Conservation (phyloP, 2,329 filamentous ascomycete species). For the Dactylellina parvicollis region DNA sequence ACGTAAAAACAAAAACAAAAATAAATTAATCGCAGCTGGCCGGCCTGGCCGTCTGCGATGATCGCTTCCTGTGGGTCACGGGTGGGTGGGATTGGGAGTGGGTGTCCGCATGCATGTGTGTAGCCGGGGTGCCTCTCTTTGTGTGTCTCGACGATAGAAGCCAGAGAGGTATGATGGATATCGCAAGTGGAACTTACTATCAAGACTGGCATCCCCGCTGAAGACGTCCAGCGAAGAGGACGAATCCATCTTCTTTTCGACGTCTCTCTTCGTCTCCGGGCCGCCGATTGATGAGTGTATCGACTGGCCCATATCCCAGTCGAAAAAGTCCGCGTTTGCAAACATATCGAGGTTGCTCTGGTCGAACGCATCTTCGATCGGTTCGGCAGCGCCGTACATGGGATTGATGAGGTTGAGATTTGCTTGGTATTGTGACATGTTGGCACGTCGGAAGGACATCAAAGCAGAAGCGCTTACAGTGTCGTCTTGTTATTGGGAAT, state of each 20-base stretch:
- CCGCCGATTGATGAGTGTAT: slow-evolving; percentile 61
- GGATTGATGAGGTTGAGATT: slow-evolving; percentile 54
- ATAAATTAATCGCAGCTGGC: not conserved
- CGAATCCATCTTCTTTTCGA: slow-evolving; percentile 45
- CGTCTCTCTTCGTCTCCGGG: slow-evolving; percentile 49
- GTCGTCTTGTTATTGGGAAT: not conserved
- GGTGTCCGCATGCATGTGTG: slow-evolving; percentile 45
- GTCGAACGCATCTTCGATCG: slow-evolving; percentile 68
- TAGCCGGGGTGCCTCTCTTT: slow-evolving; percentile 4
- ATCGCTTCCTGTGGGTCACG: slow-evolving; percentile 25
- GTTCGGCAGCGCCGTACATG: slow-evolving; percentile 39
- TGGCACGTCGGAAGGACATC: slow-evolving; percentile 29
- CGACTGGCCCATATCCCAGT: slow-evolving; percentile 75
- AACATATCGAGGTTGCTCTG: slow-evolving; percentile 80
- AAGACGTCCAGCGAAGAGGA: slow-evolving; percentile 39
- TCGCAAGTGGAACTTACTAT: slow-evolving; percentile 34
- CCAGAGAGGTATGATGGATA: not conserved
- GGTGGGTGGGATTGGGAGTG: slow-evolving; percentile 25
- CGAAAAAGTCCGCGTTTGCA: slow-evolving; percentile 83
- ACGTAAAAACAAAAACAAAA: not conserved
- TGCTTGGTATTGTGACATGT: slow-evolving; percentile 49
- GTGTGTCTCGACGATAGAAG: not conserved
- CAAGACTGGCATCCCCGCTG: slow-evolving; percentile 39
- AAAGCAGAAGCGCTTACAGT: no score
- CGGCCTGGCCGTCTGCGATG: no score